Evolutionary conservation across 371 early-diverging fungal genomes (phyloP).

Genomic region (Thermomucor indicae-seudaticae): DNA sequence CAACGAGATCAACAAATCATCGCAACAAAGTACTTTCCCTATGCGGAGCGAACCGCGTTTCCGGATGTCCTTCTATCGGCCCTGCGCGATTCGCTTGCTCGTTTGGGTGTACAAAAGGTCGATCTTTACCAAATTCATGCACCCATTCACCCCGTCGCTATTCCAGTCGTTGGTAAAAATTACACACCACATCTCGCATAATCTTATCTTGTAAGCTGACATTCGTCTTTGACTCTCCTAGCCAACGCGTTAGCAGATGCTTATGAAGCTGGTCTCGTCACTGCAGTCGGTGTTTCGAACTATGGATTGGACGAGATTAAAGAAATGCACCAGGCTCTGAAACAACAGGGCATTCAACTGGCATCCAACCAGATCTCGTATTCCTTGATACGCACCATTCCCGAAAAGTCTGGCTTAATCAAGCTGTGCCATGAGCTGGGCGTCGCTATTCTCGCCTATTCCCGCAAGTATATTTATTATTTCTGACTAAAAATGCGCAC

Average conservation of each 20-base stretch:
- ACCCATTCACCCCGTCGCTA: slow-evolving; percentile 49
- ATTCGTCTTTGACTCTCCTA: slow-evolving; percentile 1
- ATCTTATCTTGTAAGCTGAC: background rate
- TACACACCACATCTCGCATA: background rate
- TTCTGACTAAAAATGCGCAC: background rate
- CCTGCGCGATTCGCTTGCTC: slow-evolving; percentile 46
- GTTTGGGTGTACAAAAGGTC: slow-evolving; percentile 49
- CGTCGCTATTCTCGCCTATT: slow-evolving; percentile 56
- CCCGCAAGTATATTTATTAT: slow-evolving; percentile 26
- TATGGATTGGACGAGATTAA: slow-evolving; percentile 48
- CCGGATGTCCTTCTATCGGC: slow-evolving; percentile 44
- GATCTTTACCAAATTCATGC: slow-evolving; percentile 78
- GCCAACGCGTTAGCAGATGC: slow-evolving; percentile 51
- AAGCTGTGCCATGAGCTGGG: slow-evolving; percentile 54
- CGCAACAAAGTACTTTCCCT: slow-evolving; percentile 53
- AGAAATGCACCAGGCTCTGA: slow-evolving; percentile 46
- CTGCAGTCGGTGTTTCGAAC: slow-evolving; percentile 68
- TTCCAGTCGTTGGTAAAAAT: slow-evolving; percentile 47
- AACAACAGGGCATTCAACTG: slow-evolving; percentile 46
- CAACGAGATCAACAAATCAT: slow-evolving; percentile 26
- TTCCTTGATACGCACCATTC: slow-evolving; percentile 44
- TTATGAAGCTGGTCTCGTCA: slow-evolving; percentile 49
- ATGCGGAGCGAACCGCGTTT: slow-evolving; percentile 28
- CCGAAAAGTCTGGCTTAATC: slow-evolving; percentile 49
- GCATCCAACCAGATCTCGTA: slow-evolving; percentile 55